Percentiles rank a stretch among this genome's conserved stretches.
phyloP scores from a whole-genome alignment of 768 basidiomycete genomes.

The Collybiopsis confluens region DNA sequence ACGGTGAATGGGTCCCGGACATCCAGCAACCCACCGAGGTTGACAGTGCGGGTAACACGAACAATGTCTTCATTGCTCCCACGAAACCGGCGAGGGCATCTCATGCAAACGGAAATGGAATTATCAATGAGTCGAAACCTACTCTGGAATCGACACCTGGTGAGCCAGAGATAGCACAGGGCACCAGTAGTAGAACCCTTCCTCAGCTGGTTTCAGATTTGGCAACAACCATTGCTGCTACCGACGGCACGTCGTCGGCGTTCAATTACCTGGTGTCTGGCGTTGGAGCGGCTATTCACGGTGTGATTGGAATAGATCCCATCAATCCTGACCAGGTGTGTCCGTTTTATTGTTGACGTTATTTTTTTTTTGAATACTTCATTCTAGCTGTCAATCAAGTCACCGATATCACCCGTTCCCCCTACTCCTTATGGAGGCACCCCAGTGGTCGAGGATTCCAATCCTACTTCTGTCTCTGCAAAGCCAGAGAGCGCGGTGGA shows the following conservation, averaged over 20 bases:
- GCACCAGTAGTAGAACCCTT: slow-evolving; percentile 14
- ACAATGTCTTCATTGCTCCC: slow-evolving; percentile 62
- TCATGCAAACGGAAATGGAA: not conserved
- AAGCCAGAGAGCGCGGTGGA: slow-evolving; percentile 5
- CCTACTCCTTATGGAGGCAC: not conserved
- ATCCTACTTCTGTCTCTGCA: slow-evolving; percentile 15
- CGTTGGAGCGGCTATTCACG: slow-evolving; percentile 33
- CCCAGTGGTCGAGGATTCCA: not conserved
- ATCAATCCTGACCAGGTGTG: slow-evolving; percentile 30
- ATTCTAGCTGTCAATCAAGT: slow-evolving; percentile 14
- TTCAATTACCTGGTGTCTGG: slow-evolving; percentile 35
- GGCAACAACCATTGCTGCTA: slow-evolving; percentile 31
- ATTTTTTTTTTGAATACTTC: slow-evolving; percentile 1
- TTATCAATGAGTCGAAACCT: slow-evolving; percentile 9
- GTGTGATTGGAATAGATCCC: slow-evolving; percentile 36
- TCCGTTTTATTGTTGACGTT: slow-evolving; percentile 2
- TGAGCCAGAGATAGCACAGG: slow-evolving; percentile 2
- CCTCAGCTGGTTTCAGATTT: slow-evolving; percentile 33
- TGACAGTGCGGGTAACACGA: slow-evolving; percentile 62
- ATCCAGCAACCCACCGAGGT: slow-evolving; percentile 54
- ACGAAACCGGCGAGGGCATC: slow-evolving; percentile 28
- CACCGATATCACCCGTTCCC: slow-evolving; percentile 11
- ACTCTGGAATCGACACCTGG: slow-evolving; percentile 7
- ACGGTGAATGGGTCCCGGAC: slow-evolving; percentile 58
- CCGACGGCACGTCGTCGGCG: slow-evolving; percentile 34